Evolutionary conservation across 257 asterid species (phyloP).

Genomic region (Solanum verrucosum): DNA sequence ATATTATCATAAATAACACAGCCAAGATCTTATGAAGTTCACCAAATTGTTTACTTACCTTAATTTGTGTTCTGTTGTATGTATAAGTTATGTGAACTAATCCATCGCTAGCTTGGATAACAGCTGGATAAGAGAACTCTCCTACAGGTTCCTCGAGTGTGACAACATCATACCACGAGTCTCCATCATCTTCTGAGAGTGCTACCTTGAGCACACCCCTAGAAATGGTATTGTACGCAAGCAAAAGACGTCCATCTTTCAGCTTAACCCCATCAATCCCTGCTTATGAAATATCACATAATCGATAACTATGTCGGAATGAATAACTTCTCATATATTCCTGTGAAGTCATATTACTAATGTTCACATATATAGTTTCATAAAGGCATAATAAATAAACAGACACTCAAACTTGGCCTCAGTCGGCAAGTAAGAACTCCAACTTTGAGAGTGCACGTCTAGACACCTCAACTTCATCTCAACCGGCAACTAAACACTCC

Average conservation of each 20-base stretch:
- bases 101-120: slow-evolving; percentile 70
- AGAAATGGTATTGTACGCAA: slow-evolving; percentile 76
- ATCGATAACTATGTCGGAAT: not conserved
- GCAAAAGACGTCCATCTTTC: slow-evolving; percentile 62
- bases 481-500: not conserved
- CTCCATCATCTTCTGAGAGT: slow-evolving; percentile 74
- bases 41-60: slow-evolving; percentile 36
- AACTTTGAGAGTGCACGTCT: not conserved
- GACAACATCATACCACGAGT: slow-evolving; percentile 64
- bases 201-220: slow-evolving; percentile 80
- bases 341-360: not conserved
- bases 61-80: slow-evolving; percentile 74
- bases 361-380: not conserved
- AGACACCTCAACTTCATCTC: not conserved
- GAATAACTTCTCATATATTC: not conserved
- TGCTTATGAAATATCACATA: slow-evolving; percentile 3
- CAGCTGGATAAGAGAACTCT: slow-evolving; percentile 96
- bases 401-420: not conserved
- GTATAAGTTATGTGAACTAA: slow-evolving; percentile 84
- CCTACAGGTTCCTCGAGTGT: slow-evolving; percentile 64
- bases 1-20: not conserved
- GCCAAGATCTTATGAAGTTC: not conserved
- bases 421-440: not conserved
- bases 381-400: not conserved
- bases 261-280: slow-evolving; percentile 95